Base-by-base conservation (phyloP, 257 asterid species). In the Agastache rugosa region DNA sequence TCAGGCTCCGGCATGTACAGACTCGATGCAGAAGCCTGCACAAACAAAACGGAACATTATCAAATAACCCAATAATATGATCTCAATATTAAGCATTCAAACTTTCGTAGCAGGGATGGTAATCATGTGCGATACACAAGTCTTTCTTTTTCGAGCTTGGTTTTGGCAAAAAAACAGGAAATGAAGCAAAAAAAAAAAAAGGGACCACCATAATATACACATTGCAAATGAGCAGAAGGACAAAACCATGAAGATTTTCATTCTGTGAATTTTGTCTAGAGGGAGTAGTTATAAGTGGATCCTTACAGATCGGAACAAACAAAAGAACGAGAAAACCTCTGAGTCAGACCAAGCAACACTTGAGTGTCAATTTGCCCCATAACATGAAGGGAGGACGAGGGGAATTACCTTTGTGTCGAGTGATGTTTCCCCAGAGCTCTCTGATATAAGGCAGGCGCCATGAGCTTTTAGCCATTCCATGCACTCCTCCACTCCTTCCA, bases 1-100 rank as follows among this genome's bases (percentile, higher is more conserved):
- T 94, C 99, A 62, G 97, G 98, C 67, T 92, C 99, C 3, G 99
- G 99, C 96, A 94, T 90, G 82, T 41, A 90, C 25, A 94, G 92
- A 79, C 77, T 92, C 39, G 89, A 78, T 69, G 77, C 85, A 61
- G 97, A 87, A 74, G 88, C 89, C 99, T 95, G 83, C 64, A 66
- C 73, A 75, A 51, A 73, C 65, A 75, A 23, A 61, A 71, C 25
- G 8, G 31, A 4, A 48, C 35, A 64, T 66, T 11, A 9, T 9
- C 53, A 63, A 31, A 0, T 20, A 22, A 22, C 3, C n/a, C 34
- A 19, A 58, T 51, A 12, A 37, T 44, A 44, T 47, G 7, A 19
- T 58, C 29, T 23, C 20, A 9, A 20, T 16, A 44, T 34, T 22
- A 71, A 54, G 20, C 35, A 39, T 17, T 42, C 11, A 9, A 1